Percentiles rank a stretch among this genome's conserved stretches.
phyloP scores from a whole-genome alignment of 83 land plant species.

The Picea mariana region DNA sequence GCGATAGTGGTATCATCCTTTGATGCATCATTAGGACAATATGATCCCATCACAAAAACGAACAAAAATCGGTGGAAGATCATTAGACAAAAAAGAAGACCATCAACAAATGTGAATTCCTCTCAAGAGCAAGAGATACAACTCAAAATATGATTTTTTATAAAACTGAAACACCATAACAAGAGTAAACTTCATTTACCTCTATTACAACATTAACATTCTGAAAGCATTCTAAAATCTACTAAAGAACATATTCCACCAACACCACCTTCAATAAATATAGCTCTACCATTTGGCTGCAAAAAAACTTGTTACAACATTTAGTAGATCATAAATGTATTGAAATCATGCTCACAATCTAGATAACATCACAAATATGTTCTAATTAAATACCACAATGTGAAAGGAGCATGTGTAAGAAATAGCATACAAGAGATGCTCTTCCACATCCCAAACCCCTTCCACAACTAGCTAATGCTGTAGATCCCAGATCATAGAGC shows the following conservation, averaged over 20 bases:
- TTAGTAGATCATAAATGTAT: not conserved
- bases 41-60: slow-evolving; percentile 35
- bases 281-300: slow-evolving; percentile 96
- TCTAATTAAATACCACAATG: not conserved
- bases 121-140: not conserved
- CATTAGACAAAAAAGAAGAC: not conserved
- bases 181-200: slow-evolving; percentile 35
- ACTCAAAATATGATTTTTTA: not conserved
- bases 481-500: slow-evolving; percentile 42
- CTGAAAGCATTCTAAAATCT: slow-evolving; percentile 74
- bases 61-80: not conserved
- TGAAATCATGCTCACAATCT: not conserved
- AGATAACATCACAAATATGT: slow-evolving; percentile 13
- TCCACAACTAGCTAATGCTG: slow-evolving; percentile 49
- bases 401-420: not conserved
- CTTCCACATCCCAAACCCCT: slow-evolving; percentile 51
- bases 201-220: slow-evolving; percentile 93
- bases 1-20: slow-evolving; percentile 43
- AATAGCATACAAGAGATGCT: slow-evolving; percentile 52
- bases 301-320: slow-evolving; percentile 6
- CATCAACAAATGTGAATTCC: not conserved
- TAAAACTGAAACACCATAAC: not conserved
- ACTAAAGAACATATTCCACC: slow-evolving; percentile 84
- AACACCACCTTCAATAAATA: slow-evolving; percentile 89
- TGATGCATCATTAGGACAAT: slow-evolving; percentile 63